Base-by-base conservation (phyloP, 2,329 filamentous ascomycete species). In the Xylariaceae sp. region DNA sequence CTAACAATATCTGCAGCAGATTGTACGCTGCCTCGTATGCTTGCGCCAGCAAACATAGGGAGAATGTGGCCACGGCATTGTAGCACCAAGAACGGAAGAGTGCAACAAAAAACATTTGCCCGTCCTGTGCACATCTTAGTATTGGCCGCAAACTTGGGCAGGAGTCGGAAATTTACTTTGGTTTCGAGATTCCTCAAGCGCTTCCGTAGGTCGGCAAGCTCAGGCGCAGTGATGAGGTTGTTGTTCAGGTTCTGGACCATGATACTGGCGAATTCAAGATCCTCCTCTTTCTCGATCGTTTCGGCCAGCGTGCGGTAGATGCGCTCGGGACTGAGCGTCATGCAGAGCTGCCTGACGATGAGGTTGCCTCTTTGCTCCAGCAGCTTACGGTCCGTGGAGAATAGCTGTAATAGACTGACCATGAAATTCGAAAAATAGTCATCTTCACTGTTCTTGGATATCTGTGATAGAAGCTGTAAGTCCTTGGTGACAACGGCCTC, bases 211-310 rank as follows among this genome's bases (percentile, higher is more conserved):
- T 97, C 95, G 1, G 90, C 85, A 31, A 99, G 77, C 70, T 99
- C 92, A 1, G 95, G 94, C 0, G 95, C 94, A 1, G 95, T 99
- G 60, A 99, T 97, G 49, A 99, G 84, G 64, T 99, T 99, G 71
- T 99, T 99, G 74, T 99, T 99, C 47, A 99, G 79, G 64, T 97
- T 97, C 69, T 99, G 94, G 31, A 99, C 91, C 94, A 99, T 99
- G 63, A 99, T 97, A 67, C 93, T 97, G 14, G 94, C 93, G 71
- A 99, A 99, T 69, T 99, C 95, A 40, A 99, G 84, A 67, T 99
- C 94, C 72, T 97, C 94, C 69, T 99, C 94, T 66, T 92, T 96
- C 70, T 97, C 94, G 10, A 99, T 88, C 61, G 94, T 97, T 63
- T 99, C 94, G 22, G 94, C 95, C 58, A 99, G 78, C 2, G 91